Conservation (phyloP, 1,284 basidiomycete genomes). For the Cutaneotrichosporon daszewskae region DNA sequence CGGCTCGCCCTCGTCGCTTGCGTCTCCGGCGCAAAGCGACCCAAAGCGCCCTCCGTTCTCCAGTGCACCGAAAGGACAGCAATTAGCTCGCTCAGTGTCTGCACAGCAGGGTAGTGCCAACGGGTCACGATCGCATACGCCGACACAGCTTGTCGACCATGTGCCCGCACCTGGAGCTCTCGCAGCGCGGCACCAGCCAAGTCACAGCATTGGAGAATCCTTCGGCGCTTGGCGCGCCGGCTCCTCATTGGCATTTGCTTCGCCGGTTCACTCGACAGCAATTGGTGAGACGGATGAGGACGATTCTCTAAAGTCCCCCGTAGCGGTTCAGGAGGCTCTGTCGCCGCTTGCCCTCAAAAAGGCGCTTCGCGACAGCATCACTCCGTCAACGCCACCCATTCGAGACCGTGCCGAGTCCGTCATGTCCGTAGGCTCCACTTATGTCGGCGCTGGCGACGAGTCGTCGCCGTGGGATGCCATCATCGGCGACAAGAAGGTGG, state of each 20-base stretch:
- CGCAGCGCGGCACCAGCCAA: conserved; percentile 9
- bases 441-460: conserved; percentile 1
- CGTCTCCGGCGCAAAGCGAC: background rate
- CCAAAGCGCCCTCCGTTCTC: background rate
- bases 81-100: conserved; percentile 7
- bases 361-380: too few species aligned
- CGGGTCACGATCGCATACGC: conserved; percentile 1
- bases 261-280: conserved; percentile 2
- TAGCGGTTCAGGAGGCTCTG: background rate
- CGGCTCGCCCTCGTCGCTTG: too few species aligned
- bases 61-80: too few species aligned
- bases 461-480: conserved; percentile 11
- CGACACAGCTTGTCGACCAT: background rate
- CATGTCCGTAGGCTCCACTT: conserved; percentile 12
- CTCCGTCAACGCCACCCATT: background rate
- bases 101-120: conserved; percentile 2
- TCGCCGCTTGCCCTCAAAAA: too few species aligned
- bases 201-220: conserved; percentile 9
- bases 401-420: conserved; percentile 1
- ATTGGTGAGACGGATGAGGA: conserved; percentile 1
- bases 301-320: too few species aligned
- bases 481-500: conserved; percentile 2
- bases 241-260: conserved; percentile 1
- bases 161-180: conserved; percentile 6
- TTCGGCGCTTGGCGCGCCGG: background rate